These are phyloP conservation scores for Trypanosoma scelopori DNA, from an alignment of 208 protist species.

Conservation along the genomic window DNA sequence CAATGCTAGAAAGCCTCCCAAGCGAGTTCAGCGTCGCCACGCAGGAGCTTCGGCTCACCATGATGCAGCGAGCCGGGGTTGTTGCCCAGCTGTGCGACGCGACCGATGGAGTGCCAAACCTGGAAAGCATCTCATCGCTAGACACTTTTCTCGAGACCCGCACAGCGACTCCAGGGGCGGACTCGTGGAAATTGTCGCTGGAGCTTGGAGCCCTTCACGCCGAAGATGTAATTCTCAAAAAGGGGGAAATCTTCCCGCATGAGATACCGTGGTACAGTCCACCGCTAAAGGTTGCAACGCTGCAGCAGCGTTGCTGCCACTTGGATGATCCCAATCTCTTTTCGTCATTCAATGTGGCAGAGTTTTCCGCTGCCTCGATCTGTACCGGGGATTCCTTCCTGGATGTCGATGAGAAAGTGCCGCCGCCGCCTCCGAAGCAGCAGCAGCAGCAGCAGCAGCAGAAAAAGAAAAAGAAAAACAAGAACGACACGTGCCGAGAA, in stretches of 20 bases:
- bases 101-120: background rate
- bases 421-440: too few relatives aligned
- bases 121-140: background rate
- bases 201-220: background rate
- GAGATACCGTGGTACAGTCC: constrained; percentile 18
- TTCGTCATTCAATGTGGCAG: background rate
- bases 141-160: constrained; percentile 7
- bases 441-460: too few relatives aligned
- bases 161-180: background rate
- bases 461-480: background rate
- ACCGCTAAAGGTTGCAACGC: constrained; percentile 9
- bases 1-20: background rate
- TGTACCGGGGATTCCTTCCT: constrained; percentile 6
- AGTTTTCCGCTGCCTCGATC: constrained; percentile 13
- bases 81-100: background rate
- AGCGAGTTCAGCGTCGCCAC: constrained; percentile 5
- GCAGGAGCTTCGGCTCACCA: constrained; percentile 18
- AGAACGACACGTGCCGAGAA: too few relatives aligned
- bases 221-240: background rate
- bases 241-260: background rate
- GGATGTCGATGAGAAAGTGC: background rate
- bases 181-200: background rate
- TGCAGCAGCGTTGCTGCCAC: constrained; percentile 11
- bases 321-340: constrained; percentile 8
- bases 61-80: constrained; percentile 12